Conservation (phyloP, 176 grass and related monocot species). For the Zea luxurians region DNA sequence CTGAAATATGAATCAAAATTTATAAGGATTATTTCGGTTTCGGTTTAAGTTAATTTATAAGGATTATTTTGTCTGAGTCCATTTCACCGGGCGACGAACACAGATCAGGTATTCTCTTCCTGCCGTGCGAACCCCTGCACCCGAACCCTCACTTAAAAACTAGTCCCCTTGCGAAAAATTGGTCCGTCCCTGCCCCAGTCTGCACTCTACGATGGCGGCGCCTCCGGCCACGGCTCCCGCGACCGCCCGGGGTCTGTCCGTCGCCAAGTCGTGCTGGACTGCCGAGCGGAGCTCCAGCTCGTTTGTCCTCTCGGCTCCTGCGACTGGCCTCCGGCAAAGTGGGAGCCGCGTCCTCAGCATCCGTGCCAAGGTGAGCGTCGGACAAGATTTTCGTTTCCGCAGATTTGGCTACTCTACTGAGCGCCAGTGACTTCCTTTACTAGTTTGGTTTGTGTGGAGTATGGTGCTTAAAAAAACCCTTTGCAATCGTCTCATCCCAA, state of each 20-base stretch:
- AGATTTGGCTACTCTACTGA: background rate
- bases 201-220: constrained; percentile 25
- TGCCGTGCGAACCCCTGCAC: no score
- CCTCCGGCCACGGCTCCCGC: constrained; percentile 24
- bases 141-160: no score
- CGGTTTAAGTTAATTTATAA: no score
- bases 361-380: constrained; percentile 27
- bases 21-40: no score
- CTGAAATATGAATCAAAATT: no score
- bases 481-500: background rate
- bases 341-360: constrained; percentile 11
- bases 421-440: background rate
- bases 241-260: constrained; percentile 10
- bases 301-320: background rate
- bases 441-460: background rate
- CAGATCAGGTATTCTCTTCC: no score
- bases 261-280: background rate
- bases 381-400: background rate
- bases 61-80: no score
- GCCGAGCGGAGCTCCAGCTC: constrained; percentile 3
- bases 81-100: no score
- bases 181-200: background rate
- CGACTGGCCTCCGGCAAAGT: background rate
- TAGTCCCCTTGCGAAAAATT: background rate
- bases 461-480: background rate